Evolutionary conservation across 2,329 filamentous ascomycete genomes (phyloP).

Genomic region (Sporothrix schenckii): DNA sequence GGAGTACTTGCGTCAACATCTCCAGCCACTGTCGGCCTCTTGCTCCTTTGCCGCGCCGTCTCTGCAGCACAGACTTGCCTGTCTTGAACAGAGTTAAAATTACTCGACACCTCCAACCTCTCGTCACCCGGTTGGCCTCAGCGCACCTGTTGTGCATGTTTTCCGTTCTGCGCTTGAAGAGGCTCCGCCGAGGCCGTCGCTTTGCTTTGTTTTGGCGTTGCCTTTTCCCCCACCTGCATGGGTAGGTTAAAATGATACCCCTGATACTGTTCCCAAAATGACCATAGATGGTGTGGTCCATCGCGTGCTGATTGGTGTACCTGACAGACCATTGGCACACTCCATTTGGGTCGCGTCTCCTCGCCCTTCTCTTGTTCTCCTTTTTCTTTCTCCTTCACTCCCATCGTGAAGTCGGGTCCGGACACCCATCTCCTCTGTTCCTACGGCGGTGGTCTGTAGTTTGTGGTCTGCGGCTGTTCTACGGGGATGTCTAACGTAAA

Average conservation of each 20-base stretch:
- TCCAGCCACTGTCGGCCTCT: no score
- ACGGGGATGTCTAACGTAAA: not conserved
- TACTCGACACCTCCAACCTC: no score
- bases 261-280: not conserved
- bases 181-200: slow-evolving; percentile 4
- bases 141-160: not conserved
- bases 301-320: slow-evolving; percentile 24
- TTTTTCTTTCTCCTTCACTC: not conserved
- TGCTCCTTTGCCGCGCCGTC: no score
- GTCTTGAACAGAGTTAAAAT: no score
- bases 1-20: not conserved
- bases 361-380: not conserved
- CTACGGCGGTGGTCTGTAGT: no score
- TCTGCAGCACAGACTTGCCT: no score
- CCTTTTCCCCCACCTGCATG: not conserved
- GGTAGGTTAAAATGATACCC: not conserved
- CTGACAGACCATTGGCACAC: not conserved
- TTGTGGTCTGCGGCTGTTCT: not conserved
- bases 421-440: no score
- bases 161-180: not conserved
- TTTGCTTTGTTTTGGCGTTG: not conserved
- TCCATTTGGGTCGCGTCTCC: not conserved
- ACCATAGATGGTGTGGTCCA: slow-evolving; percentile 15
- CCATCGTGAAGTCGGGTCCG: not conserved
- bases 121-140: no score